Percentiles rank a stretch among this genome's conserved stretches.
phyloP scores from a whole-genome alignment of 208 protist species.

The Acanthamoeba sp. region DNA sequence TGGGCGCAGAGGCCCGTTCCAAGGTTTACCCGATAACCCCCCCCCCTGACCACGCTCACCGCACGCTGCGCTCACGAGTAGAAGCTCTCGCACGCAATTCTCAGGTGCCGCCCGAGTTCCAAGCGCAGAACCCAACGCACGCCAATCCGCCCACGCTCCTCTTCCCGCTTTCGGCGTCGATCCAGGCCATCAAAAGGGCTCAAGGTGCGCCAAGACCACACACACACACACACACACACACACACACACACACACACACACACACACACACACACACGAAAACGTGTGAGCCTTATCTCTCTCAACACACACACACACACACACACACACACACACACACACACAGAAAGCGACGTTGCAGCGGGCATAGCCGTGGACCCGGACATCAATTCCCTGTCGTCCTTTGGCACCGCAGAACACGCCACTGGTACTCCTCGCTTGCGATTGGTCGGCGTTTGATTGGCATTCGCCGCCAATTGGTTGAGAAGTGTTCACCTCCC shows the following conservation, averaged over 20 bases:
- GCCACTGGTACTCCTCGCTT: no score
- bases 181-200: background rate
- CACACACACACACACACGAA: background rate
- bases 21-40: slow-evolving; percentile 68
- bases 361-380: background rate
- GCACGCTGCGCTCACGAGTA: no score
- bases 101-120: slow-evolving; percentile 90
- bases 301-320: no score
- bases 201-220: slow-evolving; percentile 18
- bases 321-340: no score
- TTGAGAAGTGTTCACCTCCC: no score
- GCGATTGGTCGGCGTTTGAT: no score
- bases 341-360: background rate
- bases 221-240: background rate
- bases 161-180: slow-evolving; percentile 78
- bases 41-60: no score
- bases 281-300: no score
- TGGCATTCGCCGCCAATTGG: no score
- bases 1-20: slow-evolving; percentile 88
- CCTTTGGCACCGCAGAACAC: background rate
- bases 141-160: slow-evolving; percentile 92
- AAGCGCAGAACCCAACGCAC: slow-evolving; percentile 81
- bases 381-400: slow-evolving; percentile 1
- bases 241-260: background rate
- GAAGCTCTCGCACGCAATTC: no score